Percentiles rank a stretch among this genome's conserved stretches.
These are phyloP conservation scores for Penicillium freii DNA, from an alignment of 2,329 filamentous ascomycete genomes.

Conservation along the genomic window DNA sequence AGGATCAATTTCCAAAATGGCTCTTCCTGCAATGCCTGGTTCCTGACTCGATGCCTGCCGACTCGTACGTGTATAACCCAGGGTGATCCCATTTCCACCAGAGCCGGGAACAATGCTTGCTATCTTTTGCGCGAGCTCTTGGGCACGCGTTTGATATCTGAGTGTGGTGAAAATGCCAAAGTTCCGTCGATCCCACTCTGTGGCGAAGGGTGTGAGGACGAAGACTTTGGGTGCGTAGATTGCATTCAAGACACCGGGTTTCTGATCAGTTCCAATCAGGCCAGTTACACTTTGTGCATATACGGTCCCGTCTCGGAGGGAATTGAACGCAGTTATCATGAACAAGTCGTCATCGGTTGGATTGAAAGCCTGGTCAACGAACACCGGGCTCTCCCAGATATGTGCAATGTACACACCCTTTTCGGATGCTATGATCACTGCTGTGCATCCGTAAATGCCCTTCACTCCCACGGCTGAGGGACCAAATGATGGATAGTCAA, in stretches of 20 bases:
- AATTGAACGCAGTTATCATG: background rate
- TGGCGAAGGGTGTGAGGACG: background rate
- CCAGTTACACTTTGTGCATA: background rate
- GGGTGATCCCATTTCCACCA: background rate
- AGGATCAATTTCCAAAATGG: background rate
- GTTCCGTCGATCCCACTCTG: background rate
- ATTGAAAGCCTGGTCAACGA: background rate
- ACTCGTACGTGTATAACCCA: constrained; percentile 3
- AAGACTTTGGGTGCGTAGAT: constrained; percentile 5
- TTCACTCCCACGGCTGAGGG: background rate
- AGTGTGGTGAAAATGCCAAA: background rate
- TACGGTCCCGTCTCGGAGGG: background rate
- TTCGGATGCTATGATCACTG: background rate
- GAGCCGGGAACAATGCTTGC: background rate
- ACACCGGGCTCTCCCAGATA: constrained; percentile 1
- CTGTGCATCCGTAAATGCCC: background rate
- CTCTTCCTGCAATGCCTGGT: constrained; percentile 3
- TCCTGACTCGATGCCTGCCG: background rate
- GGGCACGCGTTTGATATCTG: constrained; percentile 1
- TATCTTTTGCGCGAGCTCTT: background rate
- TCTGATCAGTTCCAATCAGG: constrained; percentile 1
- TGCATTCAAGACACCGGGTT: background rate
- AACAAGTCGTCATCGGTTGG: background rate
- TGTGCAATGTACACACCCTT: constrained; percentile 3
- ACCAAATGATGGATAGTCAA: background rate